phyloP scores from a whole-genome alignment of 73 alveolate genomes.

The Tetrahymena borealis region DNA sequence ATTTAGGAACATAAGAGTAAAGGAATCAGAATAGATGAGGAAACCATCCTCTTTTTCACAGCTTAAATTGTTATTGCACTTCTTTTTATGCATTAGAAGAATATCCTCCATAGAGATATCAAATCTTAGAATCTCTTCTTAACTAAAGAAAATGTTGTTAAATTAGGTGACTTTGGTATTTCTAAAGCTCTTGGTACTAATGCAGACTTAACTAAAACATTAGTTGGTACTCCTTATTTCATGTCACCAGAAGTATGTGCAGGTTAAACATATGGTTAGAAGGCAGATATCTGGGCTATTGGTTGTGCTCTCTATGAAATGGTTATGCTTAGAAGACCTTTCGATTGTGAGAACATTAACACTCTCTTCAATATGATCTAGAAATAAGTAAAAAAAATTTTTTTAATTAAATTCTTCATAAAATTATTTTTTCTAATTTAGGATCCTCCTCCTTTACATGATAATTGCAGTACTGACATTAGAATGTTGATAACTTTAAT shows the following conservation, averaged over 20 bases:
- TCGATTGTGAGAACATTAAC: slow-evolving; percentile 67
- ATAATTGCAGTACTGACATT: slow-evolving; percentile 43
- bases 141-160: slow-evolving; percentile 65
- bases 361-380: slow-evolving; percentile 59
- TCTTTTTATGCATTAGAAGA: slow-evolving; percentile 88
- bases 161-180: slow-evolving; percentile 97
- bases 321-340: slow-evolving; percentile 85
- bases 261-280: slow-evolving; percentile 85
- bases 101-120: slow-evolving; percentile 91
- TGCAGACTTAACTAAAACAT: slow-evolving; percentile 71
- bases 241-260: slow-evolving; percentile 95
- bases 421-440: not conserved
- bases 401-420: not conserved
- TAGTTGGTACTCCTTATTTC: slow-evolving; percentile 95
- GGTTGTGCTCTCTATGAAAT: slow-evolving; percentile 96
- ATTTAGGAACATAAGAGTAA: slow-evolving; percentile 49
- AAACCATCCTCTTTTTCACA: slow-evolving; percentile 69
- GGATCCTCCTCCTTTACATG: slow-evolving; percentile 50
- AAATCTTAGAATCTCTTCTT: slow-evolving; percentile 88
- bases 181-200: slow-evolving; percentile 84
- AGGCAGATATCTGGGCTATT: slow-evolving; percentile 97
- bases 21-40: slow-evolving; percentile 63
- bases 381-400: slow-evolving; percentile 1
- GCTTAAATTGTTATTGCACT: slow-evolving; percentile 86
- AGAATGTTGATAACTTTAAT: slow-evolving; percentile 47